Percentiles rank a stretch among this genome's conserved stretches.
Conservation (phyloP, 139 green algal genomes). For the Micractinium conductrix region DNA sequence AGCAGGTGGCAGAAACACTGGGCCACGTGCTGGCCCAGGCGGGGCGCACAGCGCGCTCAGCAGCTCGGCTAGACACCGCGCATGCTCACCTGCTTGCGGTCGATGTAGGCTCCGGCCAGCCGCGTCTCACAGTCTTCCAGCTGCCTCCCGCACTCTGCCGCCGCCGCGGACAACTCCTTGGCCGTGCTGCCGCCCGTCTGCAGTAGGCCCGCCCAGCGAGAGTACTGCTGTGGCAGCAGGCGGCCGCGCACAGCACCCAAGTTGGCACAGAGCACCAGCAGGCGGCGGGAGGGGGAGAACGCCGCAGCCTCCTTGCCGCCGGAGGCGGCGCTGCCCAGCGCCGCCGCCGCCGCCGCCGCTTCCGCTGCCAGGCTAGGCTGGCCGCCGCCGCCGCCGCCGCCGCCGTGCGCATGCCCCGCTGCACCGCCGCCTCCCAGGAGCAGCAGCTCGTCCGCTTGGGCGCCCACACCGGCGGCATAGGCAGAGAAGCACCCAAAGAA, state of each 20-base stretch:
- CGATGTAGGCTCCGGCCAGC: slow-evolving; percentile 5
- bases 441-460: neutral
- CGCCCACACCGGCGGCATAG: neutral
- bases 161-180: slow-evolving; percentile 28
- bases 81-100: slow-evolving; percentile 9
- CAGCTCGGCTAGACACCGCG: too few species aligned
- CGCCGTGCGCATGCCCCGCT: neutral
- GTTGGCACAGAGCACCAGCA: slow-evolving; percentile 25
- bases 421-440: neutral
- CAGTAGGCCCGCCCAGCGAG: neutral
- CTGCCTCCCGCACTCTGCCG: neutral
- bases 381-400: neutral
- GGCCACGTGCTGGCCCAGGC: too few species aligned
- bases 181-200: neutral
- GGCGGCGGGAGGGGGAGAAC: neutral
- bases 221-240: slow-evolving; percentile 22
- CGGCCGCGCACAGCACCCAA: neutral
- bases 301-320: slow-evolving; percentile 3
- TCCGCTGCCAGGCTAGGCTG: slow-evolving; percentile 8
- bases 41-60: too few species aligned
- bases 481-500: slow-evolving; percentile 45
- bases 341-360: neutral
- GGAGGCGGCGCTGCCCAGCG: too few species aligned
- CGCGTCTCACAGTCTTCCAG: slow-evolving; percentile 15
- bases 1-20: too few species aligned